Evolutionary conservation across 1,139 yeast species (phyloP), one percentile per base, ranked within the genome.

Genomic region (Yamadazyma dushanensis): DNA sequence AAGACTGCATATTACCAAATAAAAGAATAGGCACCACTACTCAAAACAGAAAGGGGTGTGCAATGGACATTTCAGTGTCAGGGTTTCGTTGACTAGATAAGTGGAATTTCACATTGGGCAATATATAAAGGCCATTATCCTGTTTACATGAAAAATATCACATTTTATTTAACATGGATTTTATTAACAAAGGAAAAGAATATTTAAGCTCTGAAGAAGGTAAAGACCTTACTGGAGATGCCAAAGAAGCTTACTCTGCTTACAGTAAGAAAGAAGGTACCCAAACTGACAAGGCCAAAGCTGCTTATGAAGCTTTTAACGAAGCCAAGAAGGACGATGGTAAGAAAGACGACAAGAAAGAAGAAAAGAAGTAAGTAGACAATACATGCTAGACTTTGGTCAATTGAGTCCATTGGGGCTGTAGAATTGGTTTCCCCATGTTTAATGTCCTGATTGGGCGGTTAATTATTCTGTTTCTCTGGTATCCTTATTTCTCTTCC

Each of bases 181-280:
- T 60, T 29, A 29, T 61, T 26, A 59, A 59, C 51, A 52, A 61
- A 46, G 87, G 87, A 39, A 50, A 57, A 42, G 50, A 53, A 41
- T 48, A 46, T 35, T 53, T 46, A 37, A 38, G 40, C 35, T 41
- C 48, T 25, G 48, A 45, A 22, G 10, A 49, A 41, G 53, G 51
- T 37, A 46, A 47, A 35, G 49, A 53, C 26, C 49, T 39, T 20
- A 29, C 32, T 25, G 57, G 59, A 40, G 70, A 64, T 35, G 67
- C 66, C 38, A 52, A 63, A 47, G 61, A 55, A 31, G 70, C 61
- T 40, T 65, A 56, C 57, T 38, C 46, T 24, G 56, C 54, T 35
- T 63, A 53, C 59, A 43, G 45, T 53, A 49, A 53, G 42, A 46
- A 54, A 34, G 60, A 56, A 27, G 70, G 68, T 43, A 44, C 62